These are phyloP conservation scores for Saururus chinensis DNA, from an alignment of 164 flowering plant genomes.

Conservation along the genomic window DNA sequence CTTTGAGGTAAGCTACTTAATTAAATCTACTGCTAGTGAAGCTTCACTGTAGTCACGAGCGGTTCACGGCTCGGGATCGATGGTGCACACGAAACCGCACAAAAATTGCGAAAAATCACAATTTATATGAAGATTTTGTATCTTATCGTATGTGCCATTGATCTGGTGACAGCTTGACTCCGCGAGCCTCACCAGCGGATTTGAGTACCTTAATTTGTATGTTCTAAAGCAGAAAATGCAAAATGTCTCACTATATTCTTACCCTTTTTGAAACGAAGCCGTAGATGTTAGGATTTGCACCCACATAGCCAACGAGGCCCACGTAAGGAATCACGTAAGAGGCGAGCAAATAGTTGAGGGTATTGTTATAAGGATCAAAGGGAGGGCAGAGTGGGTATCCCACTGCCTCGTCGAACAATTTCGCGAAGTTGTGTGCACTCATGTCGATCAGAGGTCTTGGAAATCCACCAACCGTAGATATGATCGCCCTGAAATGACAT, in stretches of 20 bases:
- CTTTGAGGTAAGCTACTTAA: too few relatives aligned
- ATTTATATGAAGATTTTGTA: too few relatives aligned
- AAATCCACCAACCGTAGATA: slow-evolving; percentile 32
- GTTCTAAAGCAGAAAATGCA: not conserved
- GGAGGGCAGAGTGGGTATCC: slow-evolving; percentile 39
- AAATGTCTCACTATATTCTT: not conserved
- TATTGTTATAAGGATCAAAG: slow-evolving; percentile 49
- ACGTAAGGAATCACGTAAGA: slow-evolving; percentile 55
- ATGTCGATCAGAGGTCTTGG: slow-evolving; percentile 55
- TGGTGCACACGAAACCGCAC: too few relatives aligned
- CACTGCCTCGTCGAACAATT: slow-evolving; percentile 29
- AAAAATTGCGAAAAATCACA: too few relatives aligned
- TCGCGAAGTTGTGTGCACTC: slow-evolving; percentile 30
- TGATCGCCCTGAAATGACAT: slow-evolving; percentile 31
- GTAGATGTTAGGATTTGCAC: slow-evolving; percentile 33
- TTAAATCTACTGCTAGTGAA: too few relatives aligned
- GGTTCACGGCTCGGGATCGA: too few relatives aligned
- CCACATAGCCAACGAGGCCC: slow-evolving; percentile 63
- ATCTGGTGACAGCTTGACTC: too few relatives aligned
- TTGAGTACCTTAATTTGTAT: too few relatives aligned
- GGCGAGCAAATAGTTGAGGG: slow-evolving; percentile 43
- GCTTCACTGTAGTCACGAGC: too few relatives aligned
- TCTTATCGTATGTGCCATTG: too few relatives aligned
- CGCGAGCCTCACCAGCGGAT: too few relatives aligned
- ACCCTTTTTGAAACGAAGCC: slow-evolving; percentile 26